Base-by-base conservation (phyloP, 192 early-diverging fungal genomes). In the Phlyctochytrium planicorne region DNA sequence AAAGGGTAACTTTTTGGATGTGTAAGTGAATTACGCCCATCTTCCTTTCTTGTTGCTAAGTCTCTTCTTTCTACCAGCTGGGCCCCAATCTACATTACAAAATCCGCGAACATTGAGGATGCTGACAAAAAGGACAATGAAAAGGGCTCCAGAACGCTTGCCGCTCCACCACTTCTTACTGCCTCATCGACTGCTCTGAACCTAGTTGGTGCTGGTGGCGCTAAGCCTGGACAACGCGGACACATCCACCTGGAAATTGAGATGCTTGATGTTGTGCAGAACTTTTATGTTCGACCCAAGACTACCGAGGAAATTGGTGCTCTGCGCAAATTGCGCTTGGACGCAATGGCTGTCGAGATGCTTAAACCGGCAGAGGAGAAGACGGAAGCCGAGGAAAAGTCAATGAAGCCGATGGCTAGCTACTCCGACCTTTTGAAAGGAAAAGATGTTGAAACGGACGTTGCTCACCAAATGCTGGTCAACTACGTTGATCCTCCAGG, bases 1-100 rank as follows among this genome's bases (percentile, higher is more conserved):
- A 2, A 71, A 50, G 2, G 73, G 68, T 2, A 34, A 70, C 47
- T 17, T 30, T 16, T 40, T 74, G 30, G 73, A 70, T 59, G 77
- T 78, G 69, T 77, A 67, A 70, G 76, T 73, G 20, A 27, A 1
- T 64, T 10, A 27, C n/a, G 14, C 34, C 59, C 37, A 6, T 20
- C 35, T 56, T 59, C n/a, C 30, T 66, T 68, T 63, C 31, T 27
- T 33, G 0, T 33, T 66, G 25, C n/a, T n/a, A n/a, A n/a, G n/a
- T n/a, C n/a, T 66, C 20, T 20, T 60, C 12, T 34, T 0, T n/a
- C 1, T 14, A 29, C 63, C 53, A 77, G 75, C 12, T 66, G 71
- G 71, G 73, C 76, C 3, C 80, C 80, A 2, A 50, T 82, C 55
- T 82, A 82, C 56, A 62, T 72, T n/a, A 52, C 40, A 6, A 6